Conservation (phyloP, 768 basidiomycete species). For the Amanita polypyramis region DNA sequence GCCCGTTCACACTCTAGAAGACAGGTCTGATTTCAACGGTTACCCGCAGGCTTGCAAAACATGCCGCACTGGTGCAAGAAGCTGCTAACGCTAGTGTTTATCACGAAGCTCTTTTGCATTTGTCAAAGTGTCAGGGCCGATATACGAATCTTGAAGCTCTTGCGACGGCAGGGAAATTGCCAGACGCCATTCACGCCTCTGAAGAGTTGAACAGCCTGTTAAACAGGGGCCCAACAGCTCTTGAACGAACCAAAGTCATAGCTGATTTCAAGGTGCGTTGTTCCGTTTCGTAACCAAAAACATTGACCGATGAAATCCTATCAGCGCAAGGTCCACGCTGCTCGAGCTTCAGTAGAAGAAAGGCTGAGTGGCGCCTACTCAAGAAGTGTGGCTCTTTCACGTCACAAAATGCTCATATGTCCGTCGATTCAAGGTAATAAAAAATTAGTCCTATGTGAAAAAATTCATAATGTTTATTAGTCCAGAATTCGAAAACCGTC, state of each 20-base stretch:
- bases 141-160: slow-evolving; percentile 34
- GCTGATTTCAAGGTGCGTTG: slow-evolving; percentile 48
- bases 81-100: slow-evolving; percentile 42
- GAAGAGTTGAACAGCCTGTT: slow-evolving; percentile 33
- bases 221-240: slow-evolving; percentile 34
- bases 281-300: not conserved
- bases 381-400: slow-evolving; percentile 42
- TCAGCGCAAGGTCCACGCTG: slow-evolving; percentile 46
- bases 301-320: not conserved
- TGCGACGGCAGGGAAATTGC: slow-evolving; percentile 47
- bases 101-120: slow-evolving; percentile 41
- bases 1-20: slow-evolving; percentile 25
- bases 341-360: slow-evolving; percentile 54
- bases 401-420: slow-evolving; percentile 38
- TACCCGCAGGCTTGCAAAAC: slow-evolving; percentile 41
- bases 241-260: slow-evolving; percentile 42
- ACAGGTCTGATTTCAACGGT: slow-evolving; percentile 58
- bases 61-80: slow-evolving; percentile 55
- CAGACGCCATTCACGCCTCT: slow-evolving; percentile 46
- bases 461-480: slow-evolving; percentile 23
- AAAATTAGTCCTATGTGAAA: not conserved
- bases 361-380: slow-evolving; percentile 61
- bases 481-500: slow-evolving; percentile 41
- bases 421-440: slow-evolving; percentile 35
- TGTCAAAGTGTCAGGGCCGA: slow-evolving; percentile 40